Conservation (phyloP, 2,329 filamentous ascomycete species). For the Nigrospora osmanthi region DNA sequence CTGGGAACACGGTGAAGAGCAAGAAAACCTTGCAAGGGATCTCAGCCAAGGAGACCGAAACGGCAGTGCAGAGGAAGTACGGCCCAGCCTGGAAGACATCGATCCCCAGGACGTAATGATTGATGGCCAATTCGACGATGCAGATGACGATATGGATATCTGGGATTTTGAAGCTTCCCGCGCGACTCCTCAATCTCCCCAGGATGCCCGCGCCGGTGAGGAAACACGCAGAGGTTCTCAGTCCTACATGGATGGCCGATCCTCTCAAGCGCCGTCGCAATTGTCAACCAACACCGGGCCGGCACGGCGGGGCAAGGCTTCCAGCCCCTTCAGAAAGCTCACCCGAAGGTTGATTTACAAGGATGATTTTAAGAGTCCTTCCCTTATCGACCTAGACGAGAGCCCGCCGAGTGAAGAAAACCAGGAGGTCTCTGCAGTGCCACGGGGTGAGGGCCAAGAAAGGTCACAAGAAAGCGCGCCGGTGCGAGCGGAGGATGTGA, state of each 20-base stretch:
- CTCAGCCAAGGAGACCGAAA: no score
- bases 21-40: no score
- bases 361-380: slow-evolving; percentile 20
- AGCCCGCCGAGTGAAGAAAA: background rate
- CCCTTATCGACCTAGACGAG: slow-evolving; percentile 22
- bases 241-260: background rate
- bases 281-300: slow-evolving; percentile 6
- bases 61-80: no score
- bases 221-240: no score
- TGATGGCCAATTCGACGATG: no score
- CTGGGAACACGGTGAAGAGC: no score
- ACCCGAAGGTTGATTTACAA: slow-evolving; percentile 20
- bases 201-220: background rate
- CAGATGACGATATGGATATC: slow-evolving; percentile 32
- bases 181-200: slow-evolving; percentile 25
- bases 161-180: slow-evolving; percentile 52
- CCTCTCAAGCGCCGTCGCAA: slow-evolving; percentile 6
- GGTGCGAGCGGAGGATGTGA: no score
- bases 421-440: no score
- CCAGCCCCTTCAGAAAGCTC: slow-evolving; percentile 32
- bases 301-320: slow-evolving; percentile 22
- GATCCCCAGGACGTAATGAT: no score
- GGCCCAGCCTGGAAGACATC: no score
- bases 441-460: slow-evolving; percentile 10
- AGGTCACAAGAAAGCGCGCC: no score